phyloP scores from a whole-genome alignment of 331 rosid genomes.

The Pyrus hybrid region DNA sequence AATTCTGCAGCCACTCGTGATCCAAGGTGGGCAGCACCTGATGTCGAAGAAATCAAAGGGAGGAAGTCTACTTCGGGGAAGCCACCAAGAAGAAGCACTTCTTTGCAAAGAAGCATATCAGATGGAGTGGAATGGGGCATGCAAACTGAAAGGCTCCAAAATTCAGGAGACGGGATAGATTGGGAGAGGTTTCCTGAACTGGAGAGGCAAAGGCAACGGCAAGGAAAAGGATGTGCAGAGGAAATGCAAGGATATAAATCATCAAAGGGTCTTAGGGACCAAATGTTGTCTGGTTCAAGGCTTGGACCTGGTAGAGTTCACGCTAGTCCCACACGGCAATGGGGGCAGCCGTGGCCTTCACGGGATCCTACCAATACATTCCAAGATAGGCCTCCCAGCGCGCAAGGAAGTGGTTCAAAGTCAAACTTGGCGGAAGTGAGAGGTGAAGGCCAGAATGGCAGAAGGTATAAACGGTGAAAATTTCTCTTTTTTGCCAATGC shows the following conservation, averaged over 20 bases:
- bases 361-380: conserved; percentile 38
- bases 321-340: conserved; percentile 75
- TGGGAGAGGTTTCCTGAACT: conserved; percentile 74
- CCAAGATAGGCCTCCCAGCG: conserved; percentile 47
- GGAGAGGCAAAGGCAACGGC: conserved; percentile 58
- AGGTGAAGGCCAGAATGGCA: conserved; percentile 47
- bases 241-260: conserved; percentile 67
- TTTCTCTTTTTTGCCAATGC: too few relatives aligned
- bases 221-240: conserved; percentile 47
- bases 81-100: conserved; percentile 65
- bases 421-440: conserved; percentile 67
- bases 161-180: conserved; percentile 53
- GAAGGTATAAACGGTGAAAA: conserved; percentile 57
- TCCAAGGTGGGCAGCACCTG: conserved; percentile 43
- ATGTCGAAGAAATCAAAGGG: conserved; percentile 44
- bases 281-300: conserved; percentile 55
- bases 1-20: conserved; percentile 53
- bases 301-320: conserved; percentile 47
- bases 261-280: conserved; percentile 67
- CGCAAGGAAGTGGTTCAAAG: conserved; percentile 48
- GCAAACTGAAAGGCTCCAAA: conserved; percentile 57
- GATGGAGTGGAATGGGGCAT: conserved; percentile 76
- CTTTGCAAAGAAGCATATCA: conserved; percentile 84
- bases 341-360: conserved; percentile 65
- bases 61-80: conserved; percentile 67